A percentile compares a stretch with the other conserved stretches of the same genome.
These are phyloP conservation scores for Gyrodon lividus DNA, from an alignment of 768 basidiomycete species.

Conservation along the genomic window DNA sequence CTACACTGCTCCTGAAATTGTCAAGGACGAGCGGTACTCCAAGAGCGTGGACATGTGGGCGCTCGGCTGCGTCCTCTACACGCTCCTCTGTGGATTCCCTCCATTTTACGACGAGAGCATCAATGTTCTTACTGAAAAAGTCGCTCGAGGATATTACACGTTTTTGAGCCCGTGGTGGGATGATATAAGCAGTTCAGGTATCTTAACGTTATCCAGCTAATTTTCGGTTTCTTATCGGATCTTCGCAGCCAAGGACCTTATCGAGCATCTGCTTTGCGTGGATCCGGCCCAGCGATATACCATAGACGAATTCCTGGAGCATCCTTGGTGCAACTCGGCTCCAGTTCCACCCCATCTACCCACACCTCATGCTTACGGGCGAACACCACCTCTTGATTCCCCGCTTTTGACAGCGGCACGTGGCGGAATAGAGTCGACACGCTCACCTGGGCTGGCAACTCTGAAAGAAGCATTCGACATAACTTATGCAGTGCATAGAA, in stretches of 20 bases:
- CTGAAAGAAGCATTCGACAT: slow-evolving; percentile 99
- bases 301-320: slow-evolving; percentile 95
- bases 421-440: slow-evolving; percentile 68
- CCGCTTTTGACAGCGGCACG: slow-evolving; percentile 82
- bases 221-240: slow-evolving; percentile 12
- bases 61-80: slow-evolving; percentile 97
- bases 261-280: slow-evolving; percentile 91
- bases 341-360: slow-evolving; percentile 63
- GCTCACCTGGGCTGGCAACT: slow-evolving; percentile 88
- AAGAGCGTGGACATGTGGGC: slow-evolving; percentile 99
- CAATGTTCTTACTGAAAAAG: slow-evolving; percentile 96
- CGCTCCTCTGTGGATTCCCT: slow-evolving; percentile 93
- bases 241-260: slow-evolving; percentile 83
- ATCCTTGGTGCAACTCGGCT: slow-evolving; percentile 88
- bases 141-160: slow-evolving; percentile 95
- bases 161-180: slow-evolving; percentile 99
- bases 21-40: slow-evolving; percentile 96
- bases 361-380: slow-evolving; percentile 54
- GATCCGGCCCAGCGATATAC: slow-evolving; percentile 95
- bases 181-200: slow-evolving; percentile 81
- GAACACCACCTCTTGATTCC: slow-evolving; percentile 67
- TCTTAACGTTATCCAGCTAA: slow-evolving; percentile 11
- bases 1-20: slow-evolving; percentile 98
- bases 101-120: slow-evolving; percentile 99
- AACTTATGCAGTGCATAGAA: slow-evolving; percentile 97